Evolutionary conservation across 306 rosid genomes (phyloP).

Genomic region (Nissolia schottii): DNA sequence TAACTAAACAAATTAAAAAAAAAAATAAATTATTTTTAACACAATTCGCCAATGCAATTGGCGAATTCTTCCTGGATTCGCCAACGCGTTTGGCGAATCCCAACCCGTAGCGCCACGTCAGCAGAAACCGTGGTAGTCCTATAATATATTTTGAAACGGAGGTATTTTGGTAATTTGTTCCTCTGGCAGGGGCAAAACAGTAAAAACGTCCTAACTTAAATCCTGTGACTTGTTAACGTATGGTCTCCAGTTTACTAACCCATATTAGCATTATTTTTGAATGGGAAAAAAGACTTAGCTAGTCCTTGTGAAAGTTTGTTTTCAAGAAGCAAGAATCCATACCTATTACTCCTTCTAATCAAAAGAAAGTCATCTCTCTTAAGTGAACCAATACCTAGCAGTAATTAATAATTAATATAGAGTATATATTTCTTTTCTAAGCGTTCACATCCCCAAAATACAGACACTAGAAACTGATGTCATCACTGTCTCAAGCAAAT

Average conservation of each 20-base stretch:
- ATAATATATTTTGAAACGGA: no score
- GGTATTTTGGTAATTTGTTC: no score
- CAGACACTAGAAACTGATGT: neutral
- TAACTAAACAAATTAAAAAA: no score
- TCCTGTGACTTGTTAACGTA: neutral
- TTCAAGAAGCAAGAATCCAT: neutral
- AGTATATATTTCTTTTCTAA: neutral
- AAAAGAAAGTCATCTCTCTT: neutral
- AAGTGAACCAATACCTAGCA: neutral
- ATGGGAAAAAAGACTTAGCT: neutral
- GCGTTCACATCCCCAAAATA: neutral
- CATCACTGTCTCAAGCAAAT: neutral
- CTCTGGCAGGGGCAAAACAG: no score
- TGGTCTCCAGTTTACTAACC: neutral
- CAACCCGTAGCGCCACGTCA: no score
- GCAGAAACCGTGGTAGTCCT: no score
- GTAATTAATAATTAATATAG: neutral
- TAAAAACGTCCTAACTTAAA: no score
- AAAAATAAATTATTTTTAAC: no score
- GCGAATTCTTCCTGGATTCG: no score
- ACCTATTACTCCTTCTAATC: neutral
- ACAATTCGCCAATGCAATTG: no score
- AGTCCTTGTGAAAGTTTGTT: neutral
- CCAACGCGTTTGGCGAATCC: no score
- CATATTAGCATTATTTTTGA: neutral